phyloP scores from a whole-genome alignment of 2,329 filamentous ascomycete species.

The Biscogniauxia sp. region DNA sequence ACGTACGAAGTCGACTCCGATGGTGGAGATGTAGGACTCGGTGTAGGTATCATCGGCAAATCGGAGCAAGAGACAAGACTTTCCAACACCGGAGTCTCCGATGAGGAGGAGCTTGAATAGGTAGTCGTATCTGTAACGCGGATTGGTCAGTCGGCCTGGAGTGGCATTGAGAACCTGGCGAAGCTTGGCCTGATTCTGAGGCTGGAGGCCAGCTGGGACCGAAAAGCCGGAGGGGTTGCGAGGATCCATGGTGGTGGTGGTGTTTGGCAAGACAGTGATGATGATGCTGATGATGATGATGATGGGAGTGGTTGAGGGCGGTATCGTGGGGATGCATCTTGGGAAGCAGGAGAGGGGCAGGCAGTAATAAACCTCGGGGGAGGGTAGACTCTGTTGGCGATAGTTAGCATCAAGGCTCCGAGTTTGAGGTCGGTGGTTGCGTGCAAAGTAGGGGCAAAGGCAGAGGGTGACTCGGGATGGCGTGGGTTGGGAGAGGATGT shows the following conservation, averaged over 20 bases:
- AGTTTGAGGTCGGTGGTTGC: constrained; percentile 6
- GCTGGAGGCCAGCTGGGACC: constrained; percentile 14
- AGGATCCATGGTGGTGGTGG: constrained; percentile 8
- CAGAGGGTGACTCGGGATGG: constrained; percentile 25
- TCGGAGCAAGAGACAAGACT: constrained; percentile 96
- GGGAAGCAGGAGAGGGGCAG: neutral
- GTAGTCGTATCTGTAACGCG: constrained; percentile 86
- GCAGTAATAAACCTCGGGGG: constrained; percentile 7
- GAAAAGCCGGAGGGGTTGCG: neutral
- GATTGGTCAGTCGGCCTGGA: constrained; percentile 24
- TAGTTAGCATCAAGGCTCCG: neutral
- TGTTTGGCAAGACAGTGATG: constrained; percentile 10
- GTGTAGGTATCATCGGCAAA: constrained; percentile 99
- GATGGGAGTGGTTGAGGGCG: constrained; percentile 2
- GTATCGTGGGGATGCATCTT: constrained; percentile 8
- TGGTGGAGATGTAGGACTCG: constrained; percentile 99
- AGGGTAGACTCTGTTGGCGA: constrained; percentile 14
- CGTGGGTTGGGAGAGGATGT: constrained; percentile 24
- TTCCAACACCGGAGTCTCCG: constrained; percentile 99
- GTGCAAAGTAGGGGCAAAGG: constrained; percentile 9
- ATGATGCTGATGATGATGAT: constrained; percentile 11
- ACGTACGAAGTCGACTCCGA: constrained; percentile 97
- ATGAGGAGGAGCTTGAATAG: constrained; percentile 99
- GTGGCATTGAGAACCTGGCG: constrained; percentile 16
- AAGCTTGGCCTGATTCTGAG: constrained; percentile 22